These are phyloP conservation scores for Viola pubescens DNA, from an alignment of 441 rosid genomes.

Conservation along the genomic window DNA sequence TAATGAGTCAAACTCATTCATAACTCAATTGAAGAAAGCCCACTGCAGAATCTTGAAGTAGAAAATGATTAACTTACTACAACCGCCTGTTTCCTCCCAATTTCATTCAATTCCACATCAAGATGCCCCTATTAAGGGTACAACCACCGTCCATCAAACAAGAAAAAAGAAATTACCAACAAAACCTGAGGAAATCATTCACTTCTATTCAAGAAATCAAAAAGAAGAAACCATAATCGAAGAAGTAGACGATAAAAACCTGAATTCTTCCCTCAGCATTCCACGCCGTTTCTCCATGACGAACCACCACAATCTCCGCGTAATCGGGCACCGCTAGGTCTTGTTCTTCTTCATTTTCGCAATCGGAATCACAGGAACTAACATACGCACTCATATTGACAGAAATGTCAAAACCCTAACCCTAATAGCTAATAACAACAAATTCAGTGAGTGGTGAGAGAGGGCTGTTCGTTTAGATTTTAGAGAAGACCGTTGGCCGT, in stretches of 20 bases:
- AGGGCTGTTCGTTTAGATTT: not conserved
- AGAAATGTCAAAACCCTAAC: not conserved
- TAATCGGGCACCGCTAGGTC: conserved; percentile 15
- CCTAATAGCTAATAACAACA: not conserved
- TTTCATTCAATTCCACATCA: conserved; percentile 52
- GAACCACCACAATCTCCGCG: conserved; percentile 44
- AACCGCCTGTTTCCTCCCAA: conserved; percentile 45
- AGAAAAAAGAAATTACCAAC: not conserved
- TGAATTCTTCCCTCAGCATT: conserved; percentile 55
- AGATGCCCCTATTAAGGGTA: conserved; percentile 41
- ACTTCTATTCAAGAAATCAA: not conserved
- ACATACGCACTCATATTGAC: not conserved
- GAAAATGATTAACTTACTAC: conserved; percentile 8
- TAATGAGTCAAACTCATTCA: too few species aligned
- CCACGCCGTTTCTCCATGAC: conserved; percentile 65
- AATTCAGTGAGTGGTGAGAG: not conserved
- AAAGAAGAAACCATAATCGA: not conserved
- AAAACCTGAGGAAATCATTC: not conserved
- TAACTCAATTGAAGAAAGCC: too few species aligned
- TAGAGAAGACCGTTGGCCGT: not conserved
- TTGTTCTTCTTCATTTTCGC: not conserved
- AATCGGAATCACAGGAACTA: not conserved
- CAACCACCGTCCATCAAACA: not conserved
- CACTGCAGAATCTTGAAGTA: not conserved
- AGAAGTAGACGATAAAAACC: conserved; percentile 15